Percentiles rank a stretch among this genome's conserved stretches.
Evolutionary conservation across 2,329 filamentous ascomycete genomes (phyloP).

Genomic region (Orbilia brochopaga): DNA sequence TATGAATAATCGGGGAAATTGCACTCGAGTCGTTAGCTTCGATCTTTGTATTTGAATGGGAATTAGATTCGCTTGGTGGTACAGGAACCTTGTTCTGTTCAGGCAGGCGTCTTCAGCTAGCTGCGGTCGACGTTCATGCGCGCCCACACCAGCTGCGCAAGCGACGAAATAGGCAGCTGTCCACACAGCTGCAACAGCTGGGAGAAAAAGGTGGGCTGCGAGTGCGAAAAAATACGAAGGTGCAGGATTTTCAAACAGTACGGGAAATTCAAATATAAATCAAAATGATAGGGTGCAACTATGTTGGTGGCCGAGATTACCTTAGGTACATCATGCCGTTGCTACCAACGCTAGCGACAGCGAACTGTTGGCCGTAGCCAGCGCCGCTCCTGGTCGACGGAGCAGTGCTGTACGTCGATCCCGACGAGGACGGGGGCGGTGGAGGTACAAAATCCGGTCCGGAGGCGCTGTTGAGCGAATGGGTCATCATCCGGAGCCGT

Average conservation of each 20-base stretch:
- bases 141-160: slow-evolving; percentile 14
- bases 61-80: slow-evolving; percentile 35
- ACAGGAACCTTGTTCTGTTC: slow-evolving; percentile 47
- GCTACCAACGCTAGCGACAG: slow-evolving; percentile 49
- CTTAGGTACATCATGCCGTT: slow-evolving; percentile 51
- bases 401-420: slow-evolving; percentile 41
- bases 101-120: slow-evolving; percentile 37
- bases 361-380: slow-evolving; percentile 46
- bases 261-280: neutral
- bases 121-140: slow-evolving; percentile 13
- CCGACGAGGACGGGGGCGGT: slow-evolving; percentile 45
- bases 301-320: slow-evolving; percentile 37
- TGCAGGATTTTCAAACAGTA: slow-evolving; percentile 9
- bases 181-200: neutral
- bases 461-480: slow-evolving; percentile 40
- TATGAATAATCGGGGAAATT: slow-evolving; percentile 34
- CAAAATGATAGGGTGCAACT: slow-evolving; percentile 12
- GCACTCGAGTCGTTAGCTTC: slow-evolving; percentile 43
- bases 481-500: slow-evolving; percentile 50
- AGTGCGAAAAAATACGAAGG: slow-evolving; percentile 17
- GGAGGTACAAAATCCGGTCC: slow-evolving; percentile 37
- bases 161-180: slow-evolving; percentile 36
- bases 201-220: slow-evolving; percentile 3
- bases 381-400: slow-evolving; percentile 45
- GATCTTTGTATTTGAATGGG: slow-evolving; percentile 21